Evolutionary conservation across 345 rosid species (phyloP).

Genomic region (Trapa bicornis): DNA sequence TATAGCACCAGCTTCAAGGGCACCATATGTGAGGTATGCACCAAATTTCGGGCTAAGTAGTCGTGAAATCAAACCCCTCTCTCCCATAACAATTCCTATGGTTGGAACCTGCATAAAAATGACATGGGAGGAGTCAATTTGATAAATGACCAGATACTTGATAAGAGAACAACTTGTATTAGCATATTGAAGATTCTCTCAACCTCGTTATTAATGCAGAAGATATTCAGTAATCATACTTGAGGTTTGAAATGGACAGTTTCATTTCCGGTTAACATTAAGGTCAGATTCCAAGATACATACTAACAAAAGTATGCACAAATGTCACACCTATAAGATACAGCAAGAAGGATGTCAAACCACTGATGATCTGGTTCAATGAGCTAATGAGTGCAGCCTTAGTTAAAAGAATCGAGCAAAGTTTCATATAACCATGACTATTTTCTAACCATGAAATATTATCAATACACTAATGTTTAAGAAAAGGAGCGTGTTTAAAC

Average conservation of each 20-base stretch:
- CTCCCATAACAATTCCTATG: constrained; percentile 40
- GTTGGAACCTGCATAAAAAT: constrained; percentile 24
- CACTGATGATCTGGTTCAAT: neutral
- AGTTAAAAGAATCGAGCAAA: neutral
- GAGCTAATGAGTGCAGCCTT: neutral
- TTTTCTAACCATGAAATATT: neutral
- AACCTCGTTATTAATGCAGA: neutral
- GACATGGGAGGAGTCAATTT: neutral
- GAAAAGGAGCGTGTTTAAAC: neutral
- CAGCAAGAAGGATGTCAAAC: no score
- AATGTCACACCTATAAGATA: no score
- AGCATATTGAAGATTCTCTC: neutral
- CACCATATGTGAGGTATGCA: constrained; percentile 37
- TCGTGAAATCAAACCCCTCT: constrained; percentile 54
- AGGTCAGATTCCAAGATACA: no score
- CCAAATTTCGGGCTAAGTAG: constrained; percentile 40
- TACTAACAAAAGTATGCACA: no score
- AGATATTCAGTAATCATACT: no score
- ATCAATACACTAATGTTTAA: neutral
- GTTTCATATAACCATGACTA: neutral
- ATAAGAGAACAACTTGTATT: neutral
- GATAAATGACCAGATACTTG: neutral
- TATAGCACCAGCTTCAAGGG: constrained; percentile 23
- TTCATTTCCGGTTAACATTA: no score
- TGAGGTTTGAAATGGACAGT: no score